Evolutionary conservation across 1,284 basidiomycete species (phyloP).

Genomic region (Ceratobasidium sp.): DNA sequence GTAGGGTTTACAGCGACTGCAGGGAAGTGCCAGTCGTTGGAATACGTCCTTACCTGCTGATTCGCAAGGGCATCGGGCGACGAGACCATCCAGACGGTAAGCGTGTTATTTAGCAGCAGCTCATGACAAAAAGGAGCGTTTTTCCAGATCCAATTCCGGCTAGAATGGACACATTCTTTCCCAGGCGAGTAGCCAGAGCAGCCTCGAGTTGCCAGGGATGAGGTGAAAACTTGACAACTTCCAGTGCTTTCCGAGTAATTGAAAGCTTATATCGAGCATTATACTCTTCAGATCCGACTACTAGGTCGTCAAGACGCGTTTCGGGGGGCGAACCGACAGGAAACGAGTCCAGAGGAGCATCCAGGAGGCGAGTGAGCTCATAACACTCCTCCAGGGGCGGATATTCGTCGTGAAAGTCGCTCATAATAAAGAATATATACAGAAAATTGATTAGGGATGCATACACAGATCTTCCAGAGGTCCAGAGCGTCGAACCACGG

Average conservation of each 20-base stretch:
- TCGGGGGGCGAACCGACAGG: not conserved
- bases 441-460: not conserved
- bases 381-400: not conserved
- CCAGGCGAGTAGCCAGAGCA: slow-evolving; percentile 8
- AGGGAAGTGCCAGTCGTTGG: not conserved
- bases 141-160: slow-evolving; percentile 37
- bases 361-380: not conserved
- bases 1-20: slow-evolving; percentile 32
- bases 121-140: slow-evolving; percentile 14
- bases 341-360: not conserved
- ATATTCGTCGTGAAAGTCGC: not conserved
- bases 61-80: slow-evolving; percentile 28
- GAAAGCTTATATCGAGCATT: not conserved
- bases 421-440: slow-evolving; percentile 1
- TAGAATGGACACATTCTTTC: slow-evolving; percentile 9
- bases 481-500: not conserved
- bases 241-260: not conserved
- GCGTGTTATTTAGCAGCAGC: not conserved
- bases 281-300: not conserved
- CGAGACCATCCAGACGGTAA: slow-evolving; percentile 7
- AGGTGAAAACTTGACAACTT: not conserved
- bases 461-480: not conserved
- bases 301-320: not conserved
- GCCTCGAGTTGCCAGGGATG: slow-evolving; percentile 17
- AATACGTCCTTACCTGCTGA: slow-evolving; percentile 11